phyloP scores from a whole-genome alignment of 441 rosid species.

The Daphne laureola region DNA sequence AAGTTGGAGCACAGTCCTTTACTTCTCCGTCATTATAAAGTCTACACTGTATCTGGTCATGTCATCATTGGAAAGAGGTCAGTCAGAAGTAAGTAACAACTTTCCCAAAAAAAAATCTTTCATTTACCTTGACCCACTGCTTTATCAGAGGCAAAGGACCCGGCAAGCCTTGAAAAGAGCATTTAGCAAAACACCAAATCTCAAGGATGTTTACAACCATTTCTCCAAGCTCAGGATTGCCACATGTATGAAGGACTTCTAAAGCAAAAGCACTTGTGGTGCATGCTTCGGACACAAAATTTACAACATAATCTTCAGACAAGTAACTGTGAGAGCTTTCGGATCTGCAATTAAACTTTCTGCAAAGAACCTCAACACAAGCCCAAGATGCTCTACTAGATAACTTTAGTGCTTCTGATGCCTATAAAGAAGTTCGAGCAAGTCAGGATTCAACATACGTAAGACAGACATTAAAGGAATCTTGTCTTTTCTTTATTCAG shows the following conservation, averaged over 20 bases:
- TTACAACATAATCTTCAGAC: constrained; percentile 48
- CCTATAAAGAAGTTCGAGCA: constrained; percentile 41
- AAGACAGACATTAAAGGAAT: too few relatives aligned
- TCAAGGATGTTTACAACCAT: constrained; percentile 41
- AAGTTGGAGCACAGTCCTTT: constrained; percentile 34
- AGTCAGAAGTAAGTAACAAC: constrained; percentile 19
- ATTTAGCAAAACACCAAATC: constrained; percentile 62
- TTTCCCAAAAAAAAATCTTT: constrained; percentile 14
- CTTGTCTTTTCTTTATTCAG: too few relatives aligned
- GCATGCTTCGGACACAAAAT: constrained; percentile 56
- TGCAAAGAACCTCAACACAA: constrained; percentile 40
- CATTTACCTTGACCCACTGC: constrained; percentile 92
- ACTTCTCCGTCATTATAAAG: constrained; percentile 28
- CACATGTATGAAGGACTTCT: constrained; percentile 70
- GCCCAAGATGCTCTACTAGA: constrained; percentile 79
- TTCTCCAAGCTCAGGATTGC: constrained; percentile 31
- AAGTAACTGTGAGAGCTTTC: constrained; percentile 28
- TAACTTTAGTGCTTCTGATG: constrained; percentile 67
- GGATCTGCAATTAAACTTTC: constrained; percentile 30
- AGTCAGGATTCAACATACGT: constrained; percentile 2
- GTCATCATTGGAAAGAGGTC: constrained; percentile 17
- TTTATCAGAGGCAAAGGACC: constrained; percentile 71
- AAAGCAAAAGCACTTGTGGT: constrained; percentile 60
- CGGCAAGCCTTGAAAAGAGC: constrained; percentile 36
- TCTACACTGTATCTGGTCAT: constrained; percentile 49